Evolutionary conservation across 2,329 filamentous ascomycete species (phyloP), one percentile per base, ranked within the genome.

Genomic region (Helotiales sp.): DNA sequence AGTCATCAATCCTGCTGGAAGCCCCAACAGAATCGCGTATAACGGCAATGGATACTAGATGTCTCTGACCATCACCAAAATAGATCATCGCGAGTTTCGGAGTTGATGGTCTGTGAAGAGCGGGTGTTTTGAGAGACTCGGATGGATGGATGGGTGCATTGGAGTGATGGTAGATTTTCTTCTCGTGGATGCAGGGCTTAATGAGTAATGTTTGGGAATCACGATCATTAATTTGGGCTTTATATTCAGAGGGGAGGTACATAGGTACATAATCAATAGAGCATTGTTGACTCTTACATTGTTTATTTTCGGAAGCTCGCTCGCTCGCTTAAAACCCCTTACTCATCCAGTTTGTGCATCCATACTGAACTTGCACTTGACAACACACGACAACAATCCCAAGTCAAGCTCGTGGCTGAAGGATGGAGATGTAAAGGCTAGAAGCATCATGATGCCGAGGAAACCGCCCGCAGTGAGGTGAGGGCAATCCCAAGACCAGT

Each of bases 21-120:
- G 54, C 54, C 54, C 54, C 1, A 58, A 58, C 24, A 32, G 54
- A 17, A 58, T 58, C 30, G 54, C 54, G 28, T 37, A 58, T 26
- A 58, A 58, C n/a, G 54, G 17, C 2, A 26, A 58, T 58, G 54
- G 54, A 17, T 22, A 40, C 30, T 58, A 43, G 13, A 43, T 43
- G 15, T 43, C 6, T n/a, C n/a, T n/a, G n/a, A n/a, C n/a, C n/a
- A n/a, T n/a, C n/a, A n/a, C n/a, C n/a, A n/a, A n/a, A n/a, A n/a
- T n/a, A n/a, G n/a, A n/a, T n/a, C n/a, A n/a, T n/a, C n/a, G n/a
- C n/a, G n/a, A n/a, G n/a, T n/a, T n/a, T n/a, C n/a, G n/a, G n/a
- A n/a, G n/a, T n/a, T n/a, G n/a, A n/a, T n/a, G n/a, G n/a, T n/a
- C n/a, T n/a, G n/a, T n/a, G n/a, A n/a, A n/a, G n/a, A n/a, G n/a